Percentiles rank a stretch among this genome's conserved stretches.
phyloP scores from a whole-genome alignment of 768 basidiomycete genomes.

The Astraeus odoratus region DNA sequence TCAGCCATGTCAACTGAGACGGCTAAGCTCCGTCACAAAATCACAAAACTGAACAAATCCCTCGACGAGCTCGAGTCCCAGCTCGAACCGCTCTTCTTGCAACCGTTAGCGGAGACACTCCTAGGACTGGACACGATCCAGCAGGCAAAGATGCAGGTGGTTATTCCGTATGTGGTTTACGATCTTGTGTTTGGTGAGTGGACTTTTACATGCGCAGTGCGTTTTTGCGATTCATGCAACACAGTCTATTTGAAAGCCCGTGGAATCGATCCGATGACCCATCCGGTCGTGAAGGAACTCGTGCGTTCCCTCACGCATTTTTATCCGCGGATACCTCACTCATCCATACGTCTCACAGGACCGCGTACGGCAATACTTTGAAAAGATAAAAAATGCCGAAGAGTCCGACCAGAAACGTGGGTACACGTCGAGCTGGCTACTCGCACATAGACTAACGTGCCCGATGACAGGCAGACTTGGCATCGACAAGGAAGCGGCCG shows the following conservation, averaged over 20 bases:
- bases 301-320: constrained; percentile 14
- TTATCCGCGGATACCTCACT: not conserved
- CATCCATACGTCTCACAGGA: constrained; percentile 39
- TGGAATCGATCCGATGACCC: constrained; percentile 74
- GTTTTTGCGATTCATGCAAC: not conserved
- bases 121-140: constrained; percentile 63
- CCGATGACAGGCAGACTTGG: constrained; percentile 30
- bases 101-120: constrained; percentile 61
- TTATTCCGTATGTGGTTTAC: constrained; percentile 76
- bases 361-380: constrained; percentile 73
- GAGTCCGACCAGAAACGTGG: constrained; percentile 46
- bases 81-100: constrained; percentile 60
- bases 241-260: constrained; percentile 76
- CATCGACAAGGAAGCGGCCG: constrained; percentile 76
- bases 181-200: constrained; percentile 78
- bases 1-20: constrained; percentile 31
- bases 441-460: not conserved
- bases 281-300: constrained; percentile 64
- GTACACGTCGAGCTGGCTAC: not conserved
- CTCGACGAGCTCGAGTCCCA: constrained; percentile 63
- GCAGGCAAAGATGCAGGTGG: constrained; percentile 75
- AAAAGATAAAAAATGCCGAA: constrained; percentile 73
- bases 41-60: constrained; percentile 46
- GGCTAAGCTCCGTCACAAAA: constrained; percentile 30
- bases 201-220: not conserved